Evolutionary conservation across 352 stramenopile species (phyloP).

Genomic region (Blastocystis sp.): DNA sequence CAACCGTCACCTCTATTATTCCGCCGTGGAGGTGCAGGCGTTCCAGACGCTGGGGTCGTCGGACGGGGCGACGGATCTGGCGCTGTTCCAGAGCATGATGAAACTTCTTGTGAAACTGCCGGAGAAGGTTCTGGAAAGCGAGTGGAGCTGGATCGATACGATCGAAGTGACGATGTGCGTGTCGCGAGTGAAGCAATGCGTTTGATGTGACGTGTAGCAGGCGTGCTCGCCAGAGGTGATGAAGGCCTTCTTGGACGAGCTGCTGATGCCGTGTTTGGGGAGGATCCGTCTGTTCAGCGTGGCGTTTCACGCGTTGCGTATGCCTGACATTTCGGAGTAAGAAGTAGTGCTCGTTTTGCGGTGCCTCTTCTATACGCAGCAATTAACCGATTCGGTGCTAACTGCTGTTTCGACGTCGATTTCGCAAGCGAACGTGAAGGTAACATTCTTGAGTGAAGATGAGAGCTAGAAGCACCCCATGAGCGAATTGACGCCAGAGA

Average conservation of each 20-base stretch:
- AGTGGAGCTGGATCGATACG: neutral
- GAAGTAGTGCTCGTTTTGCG: neutral
- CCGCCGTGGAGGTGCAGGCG: neutral
- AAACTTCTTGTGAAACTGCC: neutral
- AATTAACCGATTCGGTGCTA: neutral
- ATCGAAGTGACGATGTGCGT: neutral
- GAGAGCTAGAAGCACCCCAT: neutral
- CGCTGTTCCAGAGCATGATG: neutral
- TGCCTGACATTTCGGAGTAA: neutral
- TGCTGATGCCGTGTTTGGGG: neutral
- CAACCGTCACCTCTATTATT: neutral
- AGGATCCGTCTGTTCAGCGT: neutral
- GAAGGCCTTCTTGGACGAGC: neutral
- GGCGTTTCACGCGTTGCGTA: neutral
- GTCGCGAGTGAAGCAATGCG: neutral
- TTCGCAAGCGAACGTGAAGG: neutral
- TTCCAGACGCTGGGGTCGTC: neutral
- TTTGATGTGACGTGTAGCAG: neutral
- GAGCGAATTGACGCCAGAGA: neutral
- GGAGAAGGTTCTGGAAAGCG: neutral
- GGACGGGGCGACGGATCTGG: neutral
- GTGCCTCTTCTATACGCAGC: neutral
- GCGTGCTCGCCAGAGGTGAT: neutral
- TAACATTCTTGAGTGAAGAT: neutral
- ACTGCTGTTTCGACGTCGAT: neutral